Evolutionary conservation across 306 rosid genomes (phyloP), one percentile per base, ranked within the genome.

Genomic region (Astragalus membranaceus): DNA sequence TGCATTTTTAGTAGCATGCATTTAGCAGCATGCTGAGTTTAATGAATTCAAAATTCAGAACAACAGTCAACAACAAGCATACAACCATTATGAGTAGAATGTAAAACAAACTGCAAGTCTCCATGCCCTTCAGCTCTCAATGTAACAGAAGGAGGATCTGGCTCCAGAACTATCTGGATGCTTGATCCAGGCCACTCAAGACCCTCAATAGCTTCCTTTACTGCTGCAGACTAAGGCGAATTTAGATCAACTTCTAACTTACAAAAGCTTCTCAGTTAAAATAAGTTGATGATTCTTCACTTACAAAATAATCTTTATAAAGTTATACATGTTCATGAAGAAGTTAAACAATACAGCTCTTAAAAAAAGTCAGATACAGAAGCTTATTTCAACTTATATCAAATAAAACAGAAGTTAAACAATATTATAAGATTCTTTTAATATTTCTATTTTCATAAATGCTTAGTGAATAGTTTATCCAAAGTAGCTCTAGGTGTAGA

Each of bases 131-230:
- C 98, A 11, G 85, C 90, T 87, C 85, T 93, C 36, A 93, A 84
- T 9, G 81, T 88, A 53, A 90, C 97, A 37, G 88, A 82, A 42
- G 96, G 97, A 49, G 96, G 97, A 79, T 30, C 67, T 23, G 98
- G 92, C 76, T 85, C 87, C 74, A 93, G 73, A 65, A 56, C 77
- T 66, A 93, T 84, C 79, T 85, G 91, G 80, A 93, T 82, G 81
- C 94, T 93, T 59, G 98, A 85, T 44, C 98, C 98, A 54, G 97
- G 98, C 97, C 97, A 90, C 75, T 93, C 97, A 64, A 93, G 98
- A 90, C 90, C 97, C 71, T 93, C 98, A 67, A 93, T 84, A 37
- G 96, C 98, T 81, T 93, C 98, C 81, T 93, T 90, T 57, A 93
- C 78, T 16, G 86, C 92, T 72, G 94, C 94, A 69, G 97, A 88